These are phyloP conservation scores for Fusarium equiseti DNA, from an alignment of 2,329 filamentous ascomycete species.

Conservation along the genomic window DNA sequence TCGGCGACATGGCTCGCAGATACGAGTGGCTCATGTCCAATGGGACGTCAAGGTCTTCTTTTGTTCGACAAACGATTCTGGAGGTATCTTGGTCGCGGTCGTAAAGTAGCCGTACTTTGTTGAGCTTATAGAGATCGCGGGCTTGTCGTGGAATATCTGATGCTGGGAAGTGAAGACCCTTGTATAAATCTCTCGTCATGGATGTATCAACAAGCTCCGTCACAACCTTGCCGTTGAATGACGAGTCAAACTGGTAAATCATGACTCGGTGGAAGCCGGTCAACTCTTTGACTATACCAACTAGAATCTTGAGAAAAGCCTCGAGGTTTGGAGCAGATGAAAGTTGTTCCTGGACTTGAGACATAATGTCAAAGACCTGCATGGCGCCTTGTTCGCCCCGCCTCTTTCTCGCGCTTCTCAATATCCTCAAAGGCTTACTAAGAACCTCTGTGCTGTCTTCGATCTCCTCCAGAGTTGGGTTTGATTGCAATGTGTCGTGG, in stretches of 20 bases:
- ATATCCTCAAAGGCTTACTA: conserved; percentile 81
- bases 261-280: conserved; percentile 93
- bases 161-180: conserved; percentile 88
- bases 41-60: conserved; percentile 78
- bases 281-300: conserved; percentile 88
- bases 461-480: conserved; percentile 80
- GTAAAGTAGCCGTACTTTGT: conserved; percentile 89
- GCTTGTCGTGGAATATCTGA: conserved; percentile 89
- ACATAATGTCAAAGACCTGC: conserved; percentile 93
- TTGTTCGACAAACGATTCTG: conserved; percentile 81
- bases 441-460: conserved; percentile 79
- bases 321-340: conserved; percentile 78
- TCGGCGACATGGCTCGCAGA: conserved; percentile 89
- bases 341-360: conserved; percentile 89
- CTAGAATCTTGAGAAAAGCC: conserved; percentile 81
- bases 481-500: conserved; percentile 78
- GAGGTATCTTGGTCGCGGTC: conserved; percentile 85
- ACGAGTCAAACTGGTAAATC: conserved; percentile 89
- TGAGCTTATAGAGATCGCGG: conserved; percentile 88
- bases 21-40: conserved; percentile 88
- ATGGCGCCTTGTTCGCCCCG: conserved; percentile 85
- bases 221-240: conserved; percentile 87
- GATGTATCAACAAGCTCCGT: conserved; percentile 86
- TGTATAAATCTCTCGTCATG: conserved; percentile 85
- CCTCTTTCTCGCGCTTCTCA: conserved; percentile 79